phyloP scores from a whole-genome alignment of 1,284 basidiomycete genomes.

The Ceratorhiza oryzae-sativae region DNA sequence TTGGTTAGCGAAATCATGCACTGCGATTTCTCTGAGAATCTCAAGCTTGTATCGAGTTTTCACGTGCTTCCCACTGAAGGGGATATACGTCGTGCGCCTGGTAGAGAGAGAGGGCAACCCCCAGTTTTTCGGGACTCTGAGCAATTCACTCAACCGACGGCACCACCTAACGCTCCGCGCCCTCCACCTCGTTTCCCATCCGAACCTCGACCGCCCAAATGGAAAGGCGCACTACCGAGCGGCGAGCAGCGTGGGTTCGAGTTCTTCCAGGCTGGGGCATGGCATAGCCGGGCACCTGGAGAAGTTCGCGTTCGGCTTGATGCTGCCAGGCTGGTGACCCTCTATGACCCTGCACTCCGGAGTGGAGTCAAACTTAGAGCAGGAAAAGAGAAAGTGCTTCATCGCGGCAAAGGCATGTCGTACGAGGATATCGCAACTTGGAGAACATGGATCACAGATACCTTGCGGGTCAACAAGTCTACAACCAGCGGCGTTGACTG shows the following conservation, averaged over 20 bases:
- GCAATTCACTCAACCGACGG: neutral
- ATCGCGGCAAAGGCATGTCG: slow-evolving; percentile 47
- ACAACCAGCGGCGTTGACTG: slow-evolving; percentile 56
- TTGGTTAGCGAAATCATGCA: slow-evolving; percentile 59
- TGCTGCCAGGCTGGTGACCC: slow-evolving; percentile 53
- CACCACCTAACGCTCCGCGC: neutral
- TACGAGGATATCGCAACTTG: slow-evolving; percentile 17
- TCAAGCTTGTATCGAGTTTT: slow-evolving; percentile 52
- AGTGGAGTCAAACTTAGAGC: slow-evolving; percentile 50
- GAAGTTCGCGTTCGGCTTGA: slow-evolving; percentile 55
- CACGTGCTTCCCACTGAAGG: slow-evolving; percentile 37
- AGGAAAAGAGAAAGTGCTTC: slow-evolving; percentile 50
- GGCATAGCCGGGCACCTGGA: slow-evolving; percentile 50
- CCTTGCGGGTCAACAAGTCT: slow-evolving; percentile 43
- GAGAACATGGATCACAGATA: slow-evolving; percentile 42
- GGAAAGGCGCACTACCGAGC: slow-evolving; percentile 38
- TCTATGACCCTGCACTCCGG: slow-evolving; percentile 55
- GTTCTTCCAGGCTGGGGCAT: slow-evolving; percentile 52
- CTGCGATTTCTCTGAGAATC: slow-evolving; percentile 56
- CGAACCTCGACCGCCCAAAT: slow-evolving; percentile 37
- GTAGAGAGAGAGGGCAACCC: neutral
- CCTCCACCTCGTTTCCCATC: neutral
- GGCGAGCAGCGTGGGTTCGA: slow-evolving; percentile 43
- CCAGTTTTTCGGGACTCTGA: neutral
- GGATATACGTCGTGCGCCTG: neutral